Evolutionary conservation across 1,284 basidiomycete species (phyloP).

Genomic region (Wallemia hederae): DNA sequence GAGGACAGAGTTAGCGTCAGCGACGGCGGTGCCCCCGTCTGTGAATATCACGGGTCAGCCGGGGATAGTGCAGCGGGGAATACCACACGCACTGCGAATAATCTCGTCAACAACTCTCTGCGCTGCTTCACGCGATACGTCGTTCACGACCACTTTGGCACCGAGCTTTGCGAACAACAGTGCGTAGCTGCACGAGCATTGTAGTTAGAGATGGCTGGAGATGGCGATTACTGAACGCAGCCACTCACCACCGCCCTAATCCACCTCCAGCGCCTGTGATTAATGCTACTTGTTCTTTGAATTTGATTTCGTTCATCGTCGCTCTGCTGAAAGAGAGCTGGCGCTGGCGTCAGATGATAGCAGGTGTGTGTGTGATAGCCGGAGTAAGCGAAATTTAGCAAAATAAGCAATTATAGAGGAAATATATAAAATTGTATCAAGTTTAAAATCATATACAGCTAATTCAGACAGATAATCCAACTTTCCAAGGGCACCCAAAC

Average conservation of each 20-base stretch:
- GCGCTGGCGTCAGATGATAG: too few species aligned
- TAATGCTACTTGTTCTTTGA: conserved; percentile 75
- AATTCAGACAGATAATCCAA: not conserved
- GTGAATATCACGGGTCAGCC: conserved; percentile 1
- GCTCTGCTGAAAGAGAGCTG: not conserved
- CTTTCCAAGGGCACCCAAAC: too few species aligned
- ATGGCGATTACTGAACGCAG: not conserved
- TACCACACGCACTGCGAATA: conserved; percentile 28
- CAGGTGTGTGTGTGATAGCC: too few species aligned
- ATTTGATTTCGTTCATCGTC: conserved; percentile 23
- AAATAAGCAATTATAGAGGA: too few species aligned
- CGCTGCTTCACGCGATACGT: conserved; percentile 64
- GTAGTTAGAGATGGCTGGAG: not conserved
- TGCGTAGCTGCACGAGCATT: conserved; percentile 40
- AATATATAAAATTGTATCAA: not conserved
- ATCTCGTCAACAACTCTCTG: conserved; percentile 85
- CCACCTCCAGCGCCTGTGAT: conserved; percentile 91
- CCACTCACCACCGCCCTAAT: conserved; percentile 53
- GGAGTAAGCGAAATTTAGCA: not conserved
- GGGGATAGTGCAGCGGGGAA: not conserved
- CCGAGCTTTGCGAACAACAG: conserved; percentile 67
- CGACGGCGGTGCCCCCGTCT: conserved; percentile 65
- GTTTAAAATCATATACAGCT: not conserved
- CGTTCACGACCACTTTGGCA: conserved; percentile 82
- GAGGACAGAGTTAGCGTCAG: conserved; percentile 62